These are phyloP conservation scores for Hordeum vulgare DNA, from an alignment of 176 grass and related monocot genomes.

Conservation along the genomic window DNA sequence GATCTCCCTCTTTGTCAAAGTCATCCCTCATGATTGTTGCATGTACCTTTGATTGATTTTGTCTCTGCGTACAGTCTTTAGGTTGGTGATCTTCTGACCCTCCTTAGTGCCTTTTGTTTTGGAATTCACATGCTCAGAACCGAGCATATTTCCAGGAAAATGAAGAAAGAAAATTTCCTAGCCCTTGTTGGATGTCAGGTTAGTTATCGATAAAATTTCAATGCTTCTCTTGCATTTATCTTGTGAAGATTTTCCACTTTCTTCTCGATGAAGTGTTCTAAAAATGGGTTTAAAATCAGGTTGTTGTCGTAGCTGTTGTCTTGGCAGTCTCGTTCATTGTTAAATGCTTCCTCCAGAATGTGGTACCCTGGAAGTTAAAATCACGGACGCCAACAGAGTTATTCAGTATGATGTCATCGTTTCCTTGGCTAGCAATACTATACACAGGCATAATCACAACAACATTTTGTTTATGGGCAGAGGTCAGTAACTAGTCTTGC, in stretches of 20 bases:
- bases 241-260: neutral
- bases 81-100: slow-evolving; percentile 48
- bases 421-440: slow-evolving; percentile 46
- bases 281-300: slow-evolving; percentile 20
- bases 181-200: slow-evolving; percentile 48
- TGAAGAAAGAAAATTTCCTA: slow-evolving; percentile 35
- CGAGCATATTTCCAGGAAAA: slow-evolving; percentile 39
- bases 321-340: slow-evolving; percentile 19
- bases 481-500: slow-evolving; percentile 22
- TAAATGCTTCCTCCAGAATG: slow-evolving; percentile 24
- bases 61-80: neutral
- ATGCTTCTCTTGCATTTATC: neutral
- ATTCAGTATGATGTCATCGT: slow-evolving; percentile 2
- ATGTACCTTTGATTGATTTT: neutral
- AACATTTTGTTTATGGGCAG: slow-evolving; percentile 44
- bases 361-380: slow-evolving; percentile 24
- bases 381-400: neutral
- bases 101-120: slow-evolving; percentile 39
- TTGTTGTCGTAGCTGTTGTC: slow-evolving; percentile 38
- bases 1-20: too few relatives aligned
- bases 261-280: neutral
- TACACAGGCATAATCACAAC: slow-evolving; percentile 47
- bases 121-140: slow-evolving; percentile 55
- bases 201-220: neutral
- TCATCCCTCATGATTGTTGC: too few relatives aligned